These are phyloP conservation scores for Cupressus sempervirens DNA, from an alignment of 75 land plant species.

Conservation along the genomic window DNA sequence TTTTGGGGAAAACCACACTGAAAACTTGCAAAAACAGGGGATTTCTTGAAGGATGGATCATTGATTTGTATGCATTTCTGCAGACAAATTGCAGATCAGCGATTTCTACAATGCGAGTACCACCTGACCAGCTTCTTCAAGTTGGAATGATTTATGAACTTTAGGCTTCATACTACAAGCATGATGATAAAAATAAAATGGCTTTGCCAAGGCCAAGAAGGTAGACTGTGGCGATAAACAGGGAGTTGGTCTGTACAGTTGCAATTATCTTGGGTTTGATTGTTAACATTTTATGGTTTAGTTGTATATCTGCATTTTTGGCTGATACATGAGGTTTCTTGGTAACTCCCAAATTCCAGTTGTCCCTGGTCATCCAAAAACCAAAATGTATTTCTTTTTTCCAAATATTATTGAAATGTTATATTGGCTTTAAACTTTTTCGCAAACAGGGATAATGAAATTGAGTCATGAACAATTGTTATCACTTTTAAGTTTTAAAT, in stretches of 20 bases:
- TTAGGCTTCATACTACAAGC: neutral
- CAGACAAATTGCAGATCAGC: conserved; percentile 40
- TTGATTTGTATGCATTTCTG: conserved; percentile 35
- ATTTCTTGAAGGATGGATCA: conserved; percentile 16
- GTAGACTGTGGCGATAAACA: neutral
- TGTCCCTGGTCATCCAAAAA: no score
- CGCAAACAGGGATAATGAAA: no score
- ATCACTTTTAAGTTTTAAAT: no score
- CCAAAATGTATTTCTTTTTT: no score
- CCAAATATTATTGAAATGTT: no score
- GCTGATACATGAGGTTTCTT: neutral
- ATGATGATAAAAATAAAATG: neutral
- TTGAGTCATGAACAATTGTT: no score
- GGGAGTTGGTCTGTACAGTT: neutral
- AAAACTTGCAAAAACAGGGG: conserved; percentile 8
- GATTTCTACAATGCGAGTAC: conserved; percentile 28
- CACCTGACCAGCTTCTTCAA: conserved; percentile 30
- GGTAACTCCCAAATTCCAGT: no score
- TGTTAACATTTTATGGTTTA: no score
- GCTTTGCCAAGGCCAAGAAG: neutral
- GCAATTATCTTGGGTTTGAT: neutral
- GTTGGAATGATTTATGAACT: conserved; percentile 48
- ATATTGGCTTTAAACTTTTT: no score
- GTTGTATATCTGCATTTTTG: neutral
- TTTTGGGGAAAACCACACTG: conserved; percentile 37